Evolutionary conservation across 2,329 filamentous ascomycete species (phyloP).

Genomic region (Hypomyces rosellus): DNA sequence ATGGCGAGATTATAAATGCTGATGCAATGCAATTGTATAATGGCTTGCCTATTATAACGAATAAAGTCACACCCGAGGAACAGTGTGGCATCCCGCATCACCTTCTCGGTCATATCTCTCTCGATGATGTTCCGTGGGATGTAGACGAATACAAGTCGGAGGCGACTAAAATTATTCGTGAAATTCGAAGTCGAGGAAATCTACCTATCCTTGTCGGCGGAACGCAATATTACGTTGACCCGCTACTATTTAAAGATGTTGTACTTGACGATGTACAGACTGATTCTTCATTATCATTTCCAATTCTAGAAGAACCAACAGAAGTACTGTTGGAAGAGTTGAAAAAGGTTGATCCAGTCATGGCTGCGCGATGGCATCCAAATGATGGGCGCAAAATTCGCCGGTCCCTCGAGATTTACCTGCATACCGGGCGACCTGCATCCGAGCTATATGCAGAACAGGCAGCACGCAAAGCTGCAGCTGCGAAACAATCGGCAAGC

Average conservation of each 20-base stretch:
- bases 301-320: slow-evolving; percentile 66
- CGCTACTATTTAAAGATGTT: slow-evolving; percentile 70
- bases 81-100: slow-evolving; percentile 80
- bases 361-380: slow-evolving; percentile 91
- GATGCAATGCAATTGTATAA: slow-evolving; percentile 98
- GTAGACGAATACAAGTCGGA: slow-evolving; percentile 70
- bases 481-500: slow-evolving; percentile 17
- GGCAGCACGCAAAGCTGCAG: slow-evolving; percentile 32
- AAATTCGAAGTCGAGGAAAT: slow-evolving; percentile 71
- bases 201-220: slow-evolving; percentile 89
- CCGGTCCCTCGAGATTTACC: slow-evolving; percentile 82
- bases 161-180: slow-evolving; percentile 62
- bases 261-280: slow-evolving; percentile 37
- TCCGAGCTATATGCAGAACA: slow-evolving; percentile 87
- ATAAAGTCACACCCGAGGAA: slow-evolving; percentile 75
- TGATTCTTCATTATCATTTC: slow-evolving; percentile 42
- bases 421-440: slow-evolving; percentile 72
- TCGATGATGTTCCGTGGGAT: slow-evolving; percentile 76
- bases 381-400: slow-evolving; percentile 86
- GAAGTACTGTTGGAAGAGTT: slow-evolving; percentile 68
- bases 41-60: slow-evolving; percentile 89
- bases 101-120: slow-evolving; percentile 69
- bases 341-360: slow-evolving; percentile 74
- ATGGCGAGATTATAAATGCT: slow-evolving; percentile 93
- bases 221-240: slow-evolving; percentile 91